Evolutionary conservation across 2,329 filamentous ascomycete species (phyloP).

Genomic region (Dothideomycetes sp.): DNA sequence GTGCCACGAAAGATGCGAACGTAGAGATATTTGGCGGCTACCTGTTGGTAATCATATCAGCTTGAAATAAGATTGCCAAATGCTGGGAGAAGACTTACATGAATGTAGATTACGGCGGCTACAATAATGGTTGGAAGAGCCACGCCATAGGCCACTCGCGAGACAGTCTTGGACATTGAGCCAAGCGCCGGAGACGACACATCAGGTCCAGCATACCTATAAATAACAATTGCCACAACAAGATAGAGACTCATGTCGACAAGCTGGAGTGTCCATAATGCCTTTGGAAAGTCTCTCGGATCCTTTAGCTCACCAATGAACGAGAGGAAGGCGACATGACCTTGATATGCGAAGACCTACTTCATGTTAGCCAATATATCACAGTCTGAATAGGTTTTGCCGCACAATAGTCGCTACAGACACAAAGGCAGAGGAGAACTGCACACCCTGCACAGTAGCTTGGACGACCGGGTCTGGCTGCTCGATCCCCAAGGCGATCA

Average conservation of each 20-base stretch:
- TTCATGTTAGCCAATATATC: not conserved
- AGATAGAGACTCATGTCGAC: conserved; percentile 52
- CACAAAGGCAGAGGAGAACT: conserved; percentile 45
- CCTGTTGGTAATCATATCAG: conserved; percentile 59
- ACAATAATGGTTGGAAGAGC: conserved; percentile 62
- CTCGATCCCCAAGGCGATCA: conserved; percentile 51
- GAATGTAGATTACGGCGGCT: conserved; percentile 59
- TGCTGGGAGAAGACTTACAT: conserved; percentile 40
- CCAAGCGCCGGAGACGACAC: conserved; percentile 56
- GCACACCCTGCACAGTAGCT: conserved; percentile 22
- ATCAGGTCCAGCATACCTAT: conserved; percentile 49
- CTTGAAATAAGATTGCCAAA: no score
- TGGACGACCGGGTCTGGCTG: conserved; percentile 29
- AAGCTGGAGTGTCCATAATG: conserved; percentile 50
- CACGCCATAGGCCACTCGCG: conserved; percentile 57
- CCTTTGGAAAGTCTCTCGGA: conserved; percentile 50
- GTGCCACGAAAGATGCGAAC: conserved; percentile 52
- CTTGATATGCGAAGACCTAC: conserved; percentile 49
- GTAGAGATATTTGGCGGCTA: conserved; percentile 55
- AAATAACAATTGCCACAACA: conserved; percentile 55
- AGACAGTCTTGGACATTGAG: conserved; percentile 42
- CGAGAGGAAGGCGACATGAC: conserved; percentile 56
- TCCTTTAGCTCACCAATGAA: conserved; percentile 55
- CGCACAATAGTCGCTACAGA: conserved; percentile 55
- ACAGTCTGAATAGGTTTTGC: not conserved